These are phyloP conservation scores for Miscanthus sacchariflorus DNA, from an alignment of 202 grass and related monocot species.

Conservation along the genomic window DNA sequence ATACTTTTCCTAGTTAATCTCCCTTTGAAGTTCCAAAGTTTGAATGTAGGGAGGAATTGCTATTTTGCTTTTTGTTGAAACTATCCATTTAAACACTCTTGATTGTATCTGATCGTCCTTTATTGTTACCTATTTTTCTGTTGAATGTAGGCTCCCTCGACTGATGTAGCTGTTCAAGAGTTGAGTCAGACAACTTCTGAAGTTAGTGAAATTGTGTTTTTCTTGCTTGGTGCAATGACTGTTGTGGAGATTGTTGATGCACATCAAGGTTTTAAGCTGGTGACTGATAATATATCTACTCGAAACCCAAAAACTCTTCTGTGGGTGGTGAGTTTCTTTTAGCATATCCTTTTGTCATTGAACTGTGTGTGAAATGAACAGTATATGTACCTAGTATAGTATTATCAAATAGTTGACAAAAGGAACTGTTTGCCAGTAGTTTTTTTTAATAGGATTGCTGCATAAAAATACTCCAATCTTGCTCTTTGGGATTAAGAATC, in stretches of 20 bases:
- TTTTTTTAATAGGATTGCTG: slow-evolving; percentile 7
- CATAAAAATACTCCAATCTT: slow-evolving; percentile 3
- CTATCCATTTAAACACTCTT: slow-evolving; percentile 25
- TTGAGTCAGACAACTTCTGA: slow-evolving; percentile 71
- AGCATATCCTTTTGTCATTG: neutral
- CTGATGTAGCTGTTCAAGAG: slow-evolving; percentile 89
- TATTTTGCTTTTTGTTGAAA: slow-evolving; percentile 14
- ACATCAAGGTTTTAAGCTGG: slow-evolving; percentile 98
- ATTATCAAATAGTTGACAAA: slow-evolving; percentile 31
- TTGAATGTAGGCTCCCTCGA: slow-evolving; percentile 79
- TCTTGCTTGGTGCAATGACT: slow-evolving; percentile 99
- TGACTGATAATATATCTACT: slow-evolving; percentile 98
- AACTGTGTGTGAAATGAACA: neutral
- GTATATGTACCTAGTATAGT: neutral
- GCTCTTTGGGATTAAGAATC: neutral
- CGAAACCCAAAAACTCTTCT: slow-evolving; percentile 81
- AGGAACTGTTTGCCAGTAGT: slow-evolving; percentile 19
- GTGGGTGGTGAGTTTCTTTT: slow-evolving; percentile 85
- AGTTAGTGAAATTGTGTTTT: slow-evolving; percentile 99
- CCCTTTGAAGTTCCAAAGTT: slow-evolving; percentile 14
- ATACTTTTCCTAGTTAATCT: slow-evolving; percentile 17
- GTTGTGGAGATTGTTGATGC: slow-evolving; percentile 99
- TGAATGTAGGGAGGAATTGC: neutral
- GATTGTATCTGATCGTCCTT: slow-evolving; percentile 11
- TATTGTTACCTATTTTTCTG: slow-evolving; percentile 32